Conservation (phyloP, 164 flowering plant genomes). For the Macadamia tetraphylla region DNA sequence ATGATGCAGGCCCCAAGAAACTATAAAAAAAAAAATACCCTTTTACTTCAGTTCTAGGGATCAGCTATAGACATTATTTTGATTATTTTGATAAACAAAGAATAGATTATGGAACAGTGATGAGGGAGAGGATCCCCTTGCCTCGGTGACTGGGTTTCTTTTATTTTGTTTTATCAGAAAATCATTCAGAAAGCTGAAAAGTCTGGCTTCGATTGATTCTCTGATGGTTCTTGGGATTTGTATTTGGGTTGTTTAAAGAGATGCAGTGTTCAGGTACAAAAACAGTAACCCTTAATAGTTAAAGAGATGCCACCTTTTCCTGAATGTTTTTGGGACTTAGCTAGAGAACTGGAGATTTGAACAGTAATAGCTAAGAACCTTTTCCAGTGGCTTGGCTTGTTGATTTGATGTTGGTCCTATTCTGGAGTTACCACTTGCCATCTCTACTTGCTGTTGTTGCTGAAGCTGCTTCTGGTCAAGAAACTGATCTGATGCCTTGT, state of each 20-base stretch:
- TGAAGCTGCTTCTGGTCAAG: constrained; percentile 27
- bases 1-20: not conserved
- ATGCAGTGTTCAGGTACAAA: constrained; percentile 14
- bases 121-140: constrained; percentile 32
- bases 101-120: constrained; percentile 5
- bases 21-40: not conserved
- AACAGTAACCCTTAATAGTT: not conserved
- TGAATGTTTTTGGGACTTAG: constrained; percentile 26
- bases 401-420: constrained; percentile 34
- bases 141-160: constrained; percentile 5
- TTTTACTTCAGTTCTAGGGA: not conserved
- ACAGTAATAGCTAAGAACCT: constrained; percentile 35
- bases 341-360: constrained; percentile 1
- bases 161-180: constrained; percentile 18
- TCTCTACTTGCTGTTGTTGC: constrained; percentile 28
- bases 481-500: constrained; percentile 29
- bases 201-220: constrained; percentile 21
- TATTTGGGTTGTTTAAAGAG: constrained; percentile 6
- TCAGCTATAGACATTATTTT: not conserved
- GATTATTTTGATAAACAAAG: not conserved
- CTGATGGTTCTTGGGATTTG: constrained; percentile 46
- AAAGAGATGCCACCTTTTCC: constrained; percentile 31
- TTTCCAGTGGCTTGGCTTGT: constrained; percentile 51
- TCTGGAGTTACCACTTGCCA: constrained; percentile 46
- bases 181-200: constrained; percentile 18